These are phyloP conservation scores for Penstemon barbatus DNA, from an alignment of 257 asterid genomes.

Conservation along the genomic window DNA sequence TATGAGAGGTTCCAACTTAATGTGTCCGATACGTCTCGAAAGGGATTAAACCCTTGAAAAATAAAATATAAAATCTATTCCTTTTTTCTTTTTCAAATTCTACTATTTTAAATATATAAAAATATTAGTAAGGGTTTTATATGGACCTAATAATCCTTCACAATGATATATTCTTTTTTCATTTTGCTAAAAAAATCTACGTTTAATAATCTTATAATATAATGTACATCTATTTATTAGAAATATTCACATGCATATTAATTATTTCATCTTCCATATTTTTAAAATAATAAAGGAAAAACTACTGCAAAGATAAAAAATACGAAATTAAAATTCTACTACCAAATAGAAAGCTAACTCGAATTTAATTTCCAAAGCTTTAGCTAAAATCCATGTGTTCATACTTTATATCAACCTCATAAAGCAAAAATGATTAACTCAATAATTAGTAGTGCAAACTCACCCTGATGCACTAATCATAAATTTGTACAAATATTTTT, in stretches of 20 bases:
- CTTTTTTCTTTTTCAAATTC: too few relatives aligned
- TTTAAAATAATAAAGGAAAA: too few relatives aligned
- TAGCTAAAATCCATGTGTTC: neutral
- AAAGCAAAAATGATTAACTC: neutral
- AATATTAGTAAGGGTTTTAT: neutral
- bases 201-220: neutral
- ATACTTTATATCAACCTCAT: too few relatives aligned
- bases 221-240: neutral
- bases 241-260: too few relatives aligned
- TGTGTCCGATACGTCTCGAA: too few relatives aligned
- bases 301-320: too few relatives aligned
- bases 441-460: neutral
- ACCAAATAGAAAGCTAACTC: neutral
- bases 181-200: neutral
- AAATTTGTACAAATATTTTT: too few relatives aligned
- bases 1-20: too few relatives aligned
- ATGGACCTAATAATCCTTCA: neutral
- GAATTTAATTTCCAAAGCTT: neutral
- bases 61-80: too few relatives aligned
- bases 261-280: too few relatives aligned
- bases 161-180: neutral
- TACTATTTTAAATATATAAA: too few relatives aligned
- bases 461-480: neutral
- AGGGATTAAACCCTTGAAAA: too few relatives aligned
- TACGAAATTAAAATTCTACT: neutral